A percentile compares a stretch with the other conserved stretches of the same genome.
phyloP scores from a whole-genome alignment of 2,329 filamentous ascomycete species.

The Pseudogymnoascus sp. region DNA sequence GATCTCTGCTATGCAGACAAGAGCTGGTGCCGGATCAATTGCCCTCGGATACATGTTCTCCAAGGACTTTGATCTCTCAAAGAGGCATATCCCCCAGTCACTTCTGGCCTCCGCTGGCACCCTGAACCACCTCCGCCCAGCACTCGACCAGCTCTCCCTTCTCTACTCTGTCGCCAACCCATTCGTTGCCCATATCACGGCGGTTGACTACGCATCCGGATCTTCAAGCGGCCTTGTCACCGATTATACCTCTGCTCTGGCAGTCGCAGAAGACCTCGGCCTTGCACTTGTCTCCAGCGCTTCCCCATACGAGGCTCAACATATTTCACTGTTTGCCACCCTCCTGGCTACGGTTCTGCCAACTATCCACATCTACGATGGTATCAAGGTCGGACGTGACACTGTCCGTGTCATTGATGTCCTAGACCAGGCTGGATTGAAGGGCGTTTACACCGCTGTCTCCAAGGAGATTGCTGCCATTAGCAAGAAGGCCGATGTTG shows the following conservation, averaged over 20 bases:
- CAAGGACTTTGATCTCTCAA: slow-evolving; percentile 86
- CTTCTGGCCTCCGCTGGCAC: slow-evolving; percentile 81
- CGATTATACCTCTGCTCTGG: slow-evolving; percentile 77
- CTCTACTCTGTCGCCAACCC: slow-evolving; percentile 89
- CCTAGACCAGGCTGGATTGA: slow-evolving; percentile 64
- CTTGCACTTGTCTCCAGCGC: slow-evolving; percentile 77
- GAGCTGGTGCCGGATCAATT: slow-evolving; percentile 81
- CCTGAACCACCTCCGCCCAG: slow-evolving; percentile 69
- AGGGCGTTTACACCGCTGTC: slow-evolving; percentile 61
- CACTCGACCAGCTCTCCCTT: slow-evolving; percentile 83
- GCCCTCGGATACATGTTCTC: slow-evolving; percentile 97
- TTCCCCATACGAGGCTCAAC: slow-evolving; percentile 86
- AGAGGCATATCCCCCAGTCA: slow-evolving; percentile 84
- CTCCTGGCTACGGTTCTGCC: slow-evolving; percentile 70
- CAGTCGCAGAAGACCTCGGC: slow-evolving; percentile 81
- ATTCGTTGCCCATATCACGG: slow-evolving; percentile 85
- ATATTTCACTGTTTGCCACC: slow-evolving; percentile 87
- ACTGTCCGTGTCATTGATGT: slow-evolving; percentile 75
- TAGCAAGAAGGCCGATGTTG: slow-evolving; percentile 63
- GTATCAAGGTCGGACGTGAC: slow-evolving; percentile 73
- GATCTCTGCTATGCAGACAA: slow-evolving; percentile 75
- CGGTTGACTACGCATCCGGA: slow-evolving; percentile 70
- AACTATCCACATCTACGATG: slow-evolving; percentile 84
- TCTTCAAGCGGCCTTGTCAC: slow-evolving; percentile 65
- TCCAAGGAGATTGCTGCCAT: slow-evolving; percentile 53